Conservation (phyloP, 23 red algal species). For the Agarophyton chilense region DNA sequence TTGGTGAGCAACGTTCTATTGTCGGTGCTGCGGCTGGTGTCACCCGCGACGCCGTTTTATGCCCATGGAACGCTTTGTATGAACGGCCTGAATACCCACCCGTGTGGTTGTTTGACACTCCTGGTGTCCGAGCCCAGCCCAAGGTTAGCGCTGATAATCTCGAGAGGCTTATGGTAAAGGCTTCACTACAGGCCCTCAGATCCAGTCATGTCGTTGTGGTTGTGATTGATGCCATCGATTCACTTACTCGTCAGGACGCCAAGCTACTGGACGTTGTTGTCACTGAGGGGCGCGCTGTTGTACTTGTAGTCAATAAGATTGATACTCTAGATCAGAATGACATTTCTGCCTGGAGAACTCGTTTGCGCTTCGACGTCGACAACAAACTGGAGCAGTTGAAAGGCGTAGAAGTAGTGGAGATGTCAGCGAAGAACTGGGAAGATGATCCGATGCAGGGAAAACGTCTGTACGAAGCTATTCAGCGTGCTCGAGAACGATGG, state of each 20-base stretch:
- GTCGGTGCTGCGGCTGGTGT: constrained; percentile 85
- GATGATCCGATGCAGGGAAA: constrained; percentile 5
- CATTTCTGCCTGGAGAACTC: not conserved
- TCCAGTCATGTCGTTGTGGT: constrained; percentile 78
- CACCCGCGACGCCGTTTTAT: constrained; percentile 88
- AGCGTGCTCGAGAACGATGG: constrained; percentile 57
- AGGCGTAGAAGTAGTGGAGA: constrained; percentile 66
- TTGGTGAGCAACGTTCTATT: constrained; percentile 79
- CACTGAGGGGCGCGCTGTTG: constrained; percentile 59
- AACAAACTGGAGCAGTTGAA: constrained; percentile 38
- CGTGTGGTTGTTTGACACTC: constrained; percentile 86
- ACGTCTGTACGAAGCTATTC: constrained; percentile 55
- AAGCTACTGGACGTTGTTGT: constrained; percentile 52
- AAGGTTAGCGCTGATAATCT: constrained; percentile 42
- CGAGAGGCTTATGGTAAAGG: constrained; percentile 57
- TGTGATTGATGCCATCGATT: constrained; percentile 66
- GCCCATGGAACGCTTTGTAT: constrained; percentile 56
- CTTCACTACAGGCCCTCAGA: constrained; percentile 56
- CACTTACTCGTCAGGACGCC: constrained; percentile 55
- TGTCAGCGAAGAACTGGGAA: constrained; percentile 63
- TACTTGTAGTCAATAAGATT: constrained; percentile 82
- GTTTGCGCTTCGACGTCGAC: constrained; percentile 33
- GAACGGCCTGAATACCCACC: not conserved
- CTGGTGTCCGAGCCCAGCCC: constrained; percentile 71
- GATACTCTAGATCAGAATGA: constrained; percentile 12